Evolutionary conservation across 768 basidiomycete genomes (phyloP), one percentile per base, ranked within the genome.

Genomic region (Boletus tylopilopsis): DNA sequence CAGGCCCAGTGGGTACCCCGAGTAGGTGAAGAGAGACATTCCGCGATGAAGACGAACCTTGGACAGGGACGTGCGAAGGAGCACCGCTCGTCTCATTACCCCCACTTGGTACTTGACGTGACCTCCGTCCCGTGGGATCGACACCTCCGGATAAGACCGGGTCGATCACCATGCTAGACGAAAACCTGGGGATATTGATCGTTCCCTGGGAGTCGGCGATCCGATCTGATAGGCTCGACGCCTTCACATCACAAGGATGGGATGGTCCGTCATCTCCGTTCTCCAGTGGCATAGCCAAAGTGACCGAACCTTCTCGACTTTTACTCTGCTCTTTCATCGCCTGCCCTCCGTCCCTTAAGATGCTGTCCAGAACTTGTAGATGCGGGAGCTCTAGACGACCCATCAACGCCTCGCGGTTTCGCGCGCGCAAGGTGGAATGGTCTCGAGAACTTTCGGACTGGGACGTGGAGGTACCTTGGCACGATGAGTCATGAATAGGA

Each of bases 331-430:
- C 38, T 24, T 18, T 32, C 35, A 19, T 51, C 35, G 49, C 56
- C 35, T 68, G 65, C 24, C 64, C 70, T 3, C 47, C 58, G 3
- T 67, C 68, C 23, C 68, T 57, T 24, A 75, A 37, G 6, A 77
- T 59, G 16, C 53, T 46, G 30, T 77, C 72, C 34, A 78, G 51
- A 12, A 64, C 69, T 33, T 56, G 37, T 3, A 78, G 53, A 38
- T 68, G 68, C 0, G 55, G 43, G 1, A 44, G 44, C 21, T 66
- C 69, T 33, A 78, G 47, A n/a, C 40, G 42, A 23, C 42, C 45
- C 45, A 72, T 58, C 48, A 62, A 35, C 35, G 64, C 69, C 39
- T 71, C 69, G 1, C 55, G 58, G 24, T 40, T 40, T 9, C 32
- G 42, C 8, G 23, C 18, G 6, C 21, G 24, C 4, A 7, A n/a